Evolutionary conservation across 202 grass and related monocot genomes (phyloP).

Genomic region (Digitaria exilis): DNA sequence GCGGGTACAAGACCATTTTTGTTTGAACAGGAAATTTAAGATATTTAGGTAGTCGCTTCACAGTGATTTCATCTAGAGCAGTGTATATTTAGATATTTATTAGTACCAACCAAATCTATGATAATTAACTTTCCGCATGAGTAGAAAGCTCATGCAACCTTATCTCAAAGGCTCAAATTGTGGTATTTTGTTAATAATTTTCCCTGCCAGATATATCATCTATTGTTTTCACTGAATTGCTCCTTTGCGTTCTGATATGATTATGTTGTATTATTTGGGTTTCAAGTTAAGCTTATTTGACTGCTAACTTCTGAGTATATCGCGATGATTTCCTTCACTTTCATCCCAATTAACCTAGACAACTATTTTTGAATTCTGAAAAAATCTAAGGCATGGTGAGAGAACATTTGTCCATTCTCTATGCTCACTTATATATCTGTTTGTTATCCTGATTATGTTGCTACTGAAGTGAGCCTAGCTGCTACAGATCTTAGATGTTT

Average conservation of each 20-base stretch:
- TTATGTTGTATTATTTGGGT: conserved; percentile 9
- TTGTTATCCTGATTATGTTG: not conserved
- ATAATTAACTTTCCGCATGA: not conserved
- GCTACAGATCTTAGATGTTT: conserved; percentile 15
- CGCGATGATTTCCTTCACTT: not conserved
- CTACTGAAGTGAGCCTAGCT: not conserved
- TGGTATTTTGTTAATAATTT: not conserved
- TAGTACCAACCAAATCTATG: not conserved
- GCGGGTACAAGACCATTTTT: not conserved
- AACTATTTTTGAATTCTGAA: not conserved
- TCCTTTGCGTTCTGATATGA: conserved; percentile 18
- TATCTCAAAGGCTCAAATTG: not conserved
- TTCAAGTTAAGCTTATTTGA: conserved; percentile 24
- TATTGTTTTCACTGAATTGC: not conserved
- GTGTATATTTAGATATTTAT: not conserved
- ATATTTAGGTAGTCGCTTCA: conserved; percentile 9
- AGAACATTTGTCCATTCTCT: not conserved
- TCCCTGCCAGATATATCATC: not conserved
- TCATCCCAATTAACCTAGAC: not conserved
- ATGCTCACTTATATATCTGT: not conserved
- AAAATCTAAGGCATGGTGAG: not conserved
- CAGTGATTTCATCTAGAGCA: not conserved
- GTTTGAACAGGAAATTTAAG: not conserved
- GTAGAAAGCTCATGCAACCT: not conserved
- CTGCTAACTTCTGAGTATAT: conserved; percentile 2